Evolutionary conservation across 352 stramenopile genomes (phyloP), one percentile per base, ranked within the genome.

Genomic region (Bremia lactucae): DNA sequence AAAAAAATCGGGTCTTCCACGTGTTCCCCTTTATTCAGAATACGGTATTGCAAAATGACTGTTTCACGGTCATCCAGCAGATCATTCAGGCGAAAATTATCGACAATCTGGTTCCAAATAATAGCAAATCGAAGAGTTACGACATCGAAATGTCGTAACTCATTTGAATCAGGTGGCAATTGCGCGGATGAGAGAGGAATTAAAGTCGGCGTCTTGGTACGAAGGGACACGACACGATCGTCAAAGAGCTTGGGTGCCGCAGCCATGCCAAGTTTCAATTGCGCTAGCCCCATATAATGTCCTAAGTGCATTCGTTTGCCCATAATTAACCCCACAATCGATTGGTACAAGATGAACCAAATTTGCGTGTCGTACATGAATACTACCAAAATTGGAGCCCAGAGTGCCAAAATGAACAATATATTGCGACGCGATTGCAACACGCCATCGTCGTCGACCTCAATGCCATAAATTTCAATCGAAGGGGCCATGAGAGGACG

Each of bases 351-450:
- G 25, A 83, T 86, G 40, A 92, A 83, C 72, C 77, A 92, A 59
- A 92, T 92, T 63, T 92, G 79, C 10, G 72, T 49, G 48, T 92
- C 79, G 67, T 92, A 92, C 49, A 92, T 77, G 51, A 88, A 92
- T 24, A 92, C 79, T 20, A 89, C 57, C 33, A 92, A 68, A 25
- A 86, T 69, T 0, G 79, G 79, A 15, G 72, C 62, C 79, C 79
- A 92, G 5, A 92, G 43, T 18, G 74, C 76, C 4, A 59, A 14
- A 31, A 92, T 87, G 55, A 92, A 89, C 43, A 78, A 46, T 18
- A 92, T 35, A 59, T 92, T 92, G 59, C 88, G 74, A 6, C 72
- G 68, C 16, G 72, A 85, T 45, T 87, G 56, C 26, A 89, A 37
- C 5, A 87, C 34, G 0, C 62, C 68, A 31, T 80, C 35, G 28